Evolutionary conservation across 2,329 filamentous ascomycete genomes (phyloP).

Genomic region (Fusarium nygamai): DNA sequence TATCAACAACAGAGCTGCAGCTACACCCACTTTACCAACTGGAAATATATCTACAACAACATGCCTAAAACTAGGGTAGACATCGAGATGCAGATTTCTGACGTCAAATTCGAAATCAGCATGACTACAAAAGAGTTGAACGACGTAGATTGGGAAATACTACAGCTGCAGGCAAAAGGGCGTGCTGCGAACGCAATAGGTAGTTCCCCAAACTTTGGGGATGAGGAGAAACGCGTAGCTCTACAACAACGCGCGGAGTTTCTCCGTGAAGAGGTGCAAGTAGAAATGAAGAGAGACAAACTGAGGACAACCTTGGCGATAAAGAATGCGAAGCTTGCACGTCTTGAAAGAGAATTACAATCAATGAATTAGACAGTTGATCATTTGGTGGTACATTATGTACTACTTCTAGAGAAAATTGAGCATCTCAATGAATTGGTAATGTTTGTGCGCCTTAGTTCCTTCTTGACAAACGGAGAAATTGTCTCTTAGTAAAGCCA

Average conservation of each 20-base stretch:
- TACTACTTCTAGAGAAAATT: fast-evolving
- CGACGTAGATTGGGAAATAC: neutral
- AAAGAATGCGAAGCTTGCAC: neutral
- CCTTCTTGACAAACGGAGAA: fast-evolving
- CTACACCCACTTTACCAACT: neutral
- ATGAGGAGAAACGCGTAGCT: neutral
- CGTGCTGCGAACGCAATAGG: neutral
- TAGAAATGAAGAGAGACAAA: neutral
- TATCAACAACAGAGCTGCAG: neutral
- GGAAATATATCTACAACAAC: neutral
- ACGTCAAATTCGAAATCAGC: neutral
- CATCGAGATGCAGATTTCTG: neutral
- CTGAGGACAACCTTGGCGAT: no score
- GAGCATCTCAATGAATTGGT: neutral
- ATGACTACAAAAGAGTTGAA: neutral
- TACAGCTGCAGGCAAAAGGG: neutral
- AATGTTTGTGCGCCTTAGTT: fast-evolving
- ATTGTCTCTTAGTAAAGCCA: neutral
- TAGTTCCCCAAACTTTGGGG: neutral
- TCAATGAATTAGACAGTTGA: neutral
- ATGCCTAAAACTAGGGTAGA: fast-evolving
- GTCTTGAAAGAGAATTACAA: neutral
- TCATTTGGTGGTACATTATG: fast-evolving
- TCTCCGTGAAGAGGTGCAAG: neutral
- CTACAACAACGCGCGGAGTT: neutral